Percentiles rank a stretch among this genome's conserved stretches.
Conservation (phyloP, 257 asterid species). For the Verbascum thapsus region DNA sequence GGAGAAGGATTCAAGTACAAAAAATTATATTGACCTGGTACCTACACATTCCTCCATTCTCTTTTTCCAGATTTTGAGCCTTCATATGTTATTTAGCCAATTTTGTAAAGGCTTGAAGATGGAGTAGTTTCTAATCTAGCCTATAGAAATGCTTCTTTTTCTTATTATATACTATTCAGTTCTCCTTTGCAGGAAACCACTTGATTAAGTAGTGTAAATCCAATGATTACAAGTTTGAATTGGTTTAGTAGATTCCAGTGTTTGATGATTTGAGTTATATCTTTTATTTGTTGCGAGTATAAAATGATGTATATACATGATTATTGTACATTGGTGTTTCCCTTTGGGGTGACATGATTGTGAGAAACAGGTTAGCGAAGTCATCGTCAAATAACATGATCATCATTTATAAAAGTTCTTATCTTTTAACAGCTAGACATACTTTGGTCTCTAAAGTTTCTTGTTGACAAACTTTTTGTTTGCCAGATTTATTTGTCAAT, state of each 20-base stretch:
- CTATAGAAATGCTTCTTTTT: not conserved
- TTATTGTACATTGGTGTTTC: not conserved
- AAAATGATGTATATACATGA: slow-evolving; percentile 15
- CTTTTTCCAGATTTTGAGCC: not conserved
- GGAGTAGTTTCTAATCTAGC: slow-evolving; percentile 5
- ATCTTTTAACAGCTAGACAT: not conserved
- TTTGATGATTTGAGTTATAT: slow-evolving; percentile 3
- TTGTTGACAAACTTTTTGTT: slow-evolving; percentile 8
- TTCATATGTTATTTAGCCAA: not conserved
- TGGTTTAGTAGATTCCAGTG: not conserved
- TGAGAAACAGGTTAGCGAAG: not conserved
- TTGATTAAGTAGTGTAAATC: not conserved
- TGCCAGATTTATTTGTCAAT: not conserved
- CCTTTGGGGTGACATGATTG: not conserved
- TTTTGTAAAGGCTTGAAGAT: not conserved
- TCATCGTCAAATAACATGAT: slow-evolving; percentile 3
- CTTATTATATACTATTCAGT: not conserved
- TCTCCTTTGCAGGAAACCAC: not conserved
- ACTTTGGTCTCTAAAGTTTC: not conserved
- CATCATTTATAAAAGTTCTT: not conserved
- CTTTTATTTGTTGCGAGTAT: not conserved
- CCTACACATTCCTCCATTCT: slow-evolving; percentile 6
- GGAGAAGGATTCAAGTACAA: slow-evolving; percentile 10
- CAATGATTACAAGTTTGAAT: not conserved
- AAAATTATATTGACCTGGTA: slow-evolving; percentile 12